Base-by-base conservation (phyloP, 2,329 filamentous ascomycete genomes). In the Fusarium nanum region DNA sequence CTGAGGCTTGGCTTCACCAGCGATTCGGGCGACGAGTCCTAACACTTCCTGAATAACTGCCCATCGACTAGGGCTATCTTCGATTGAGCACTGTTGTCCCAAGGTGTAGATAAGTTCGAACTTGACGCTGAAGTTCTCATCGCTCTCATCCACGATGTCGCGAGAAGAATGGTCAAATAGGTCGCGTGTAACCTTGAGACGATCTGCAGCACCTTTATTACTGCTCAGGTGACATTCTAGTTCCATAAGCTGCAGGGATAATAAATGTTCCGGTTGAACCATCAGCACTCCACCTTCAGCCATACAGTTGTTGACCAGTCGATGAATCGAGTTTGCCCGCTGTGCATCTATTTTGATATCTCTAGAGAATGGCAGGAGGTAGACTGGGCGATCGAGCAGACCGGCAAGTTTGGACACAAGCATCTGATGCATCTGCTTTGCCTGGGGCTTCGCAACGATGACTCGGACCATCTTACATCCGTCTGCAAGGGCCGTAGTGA, bases 131-230 rank as follows among this genome's bases (percentile, higher is more conserved):
- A 90, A 75, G 0, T 85, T 88, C 41, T 85, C 81, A 64, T 89
- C 87, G 4, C 84, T 90, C 71, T 92, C 90, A 65, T 92, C 90
- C 0, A 92, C 77, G 0, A 92, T 81, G 71, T 93, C 90, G 0
- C 89, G 83, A 5, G 44, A 46, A 0, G 44, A 2, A 3, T 46
- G 23, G 7, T 46, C 44, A 9, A 46, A 46, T 0, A 46, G 18
- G 0, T 18, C 10, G 4, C 44, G 23, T 23, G 6, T 9, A 13
- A 13, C 5, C 44, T 4, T 25, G 0, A 46, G 23, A 5, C 10
- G 44, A 7, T 13, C 11, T 7, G 44, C 44, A 9, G 23, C 44
- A 0, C 5, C 44, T 25, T 28, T 27, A 11, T 25, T 11, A 13
- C 22, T n/a, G 16, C 18, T 46, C 6, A 46, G 44, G 4, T 46